Percentiles rank a stretch among this genome's conserved stretches.
Conservation (phyloP, 2,329 filamentous ascomycete genomes). For the Aureobasidium zeae region DNA sequence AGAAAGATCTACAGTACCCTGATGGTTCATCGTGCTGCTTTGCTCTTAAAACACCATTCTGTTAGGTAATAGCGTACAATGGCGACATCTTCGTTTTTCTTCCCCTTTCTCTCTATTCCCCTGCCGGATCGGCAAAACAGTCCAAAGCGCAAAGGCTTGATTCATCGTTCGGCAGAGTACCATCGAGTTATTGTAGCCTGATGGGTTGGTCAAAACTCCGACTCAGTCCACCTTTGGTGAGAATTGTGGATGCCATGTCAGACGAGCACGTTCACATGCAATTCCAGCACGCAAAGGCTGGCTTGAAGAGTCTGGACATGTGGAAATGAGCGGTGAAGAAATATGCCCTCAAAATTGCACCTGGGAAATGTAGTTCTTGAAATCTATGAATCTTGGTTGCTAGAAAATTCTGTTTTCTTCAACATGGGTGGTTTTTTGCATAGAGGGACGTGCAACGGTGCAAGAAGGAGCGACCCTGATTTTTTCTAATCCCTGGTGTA, state of each 20-base stretch:
- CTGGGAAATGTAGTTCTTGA: too few relatives aligned
- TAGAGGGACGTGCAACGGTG: conserved; percentile 5
- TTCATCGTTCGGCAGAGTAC: neutral
- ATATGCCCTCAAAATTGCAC: conserved; percentile 12
- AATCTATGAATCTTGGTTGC: conserved; percentile 3
- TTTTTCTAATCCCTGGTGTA: too few relatives aligned
- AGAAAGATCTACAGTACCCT: too few relatives aligned
- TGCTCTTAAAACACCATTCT: neutral
- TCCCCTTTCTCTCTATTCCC: too few relatives aligned
- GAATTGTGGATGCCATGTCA: too few relatives aligned
- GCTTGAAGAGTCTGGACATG: neutral
- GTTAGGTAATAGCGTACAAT: conserved; percentile 12
- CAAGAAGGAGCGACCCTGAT: too few relatives aligned
- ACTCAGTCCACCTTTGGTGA: too few relatives aligned
- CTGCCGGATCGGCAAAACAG: conserved; percentile 5
- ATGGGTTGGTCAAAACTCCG: too few relatives aligned
- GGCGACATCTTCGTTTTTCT: conserved; percentile 14
- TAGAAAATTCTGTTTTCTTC: conserved; percentile 15
- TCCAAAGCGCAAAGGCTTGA: conserved; percentile 1
- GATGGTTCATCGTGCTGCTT: conserved; percentile 8
- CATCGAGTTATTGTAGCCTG: too few relatives aligned
- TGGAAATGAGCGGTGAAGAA: conserved; percentile 15
- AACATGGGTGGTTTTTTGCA: conserved; percentile 5
- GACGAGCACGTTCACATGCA: conserved; percentile 6
- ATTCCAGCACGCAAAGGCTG: neutral